Conservation (phyloP, 805 yeast species). For the Metschnikowia bowlesiae region DNA sequence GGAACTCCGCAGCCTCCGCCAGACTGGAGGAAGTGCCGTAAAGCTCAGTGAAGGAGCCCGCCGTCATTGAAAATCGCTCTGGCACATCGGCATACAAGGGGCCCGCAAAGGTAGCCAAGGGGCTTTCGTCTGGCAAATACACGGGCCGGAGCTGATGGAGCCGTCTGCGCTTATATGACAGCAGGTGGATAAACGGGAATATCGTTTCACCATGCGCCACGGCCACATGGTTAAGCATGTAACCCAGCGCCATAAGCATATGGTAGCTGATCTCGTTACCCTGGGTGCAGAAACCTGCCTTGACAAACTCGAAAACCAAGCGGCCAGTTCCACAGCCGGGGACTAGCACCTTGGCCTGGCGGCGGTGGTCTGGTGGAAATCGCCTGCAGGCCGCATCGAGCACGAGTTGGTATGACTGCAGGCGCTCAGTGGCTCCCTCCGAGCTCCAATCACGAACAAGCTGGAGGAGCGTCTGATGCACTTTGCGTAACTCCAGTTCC, state of each 20-base stretch:
- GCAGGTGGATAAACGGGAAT: conserved; percentile 53
- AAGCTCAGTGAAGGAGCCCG: conserved; percentile 68
- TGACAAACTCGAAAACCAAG: conserved; percentile 51
- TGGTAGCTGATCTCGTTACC: conserved; percentile 67
- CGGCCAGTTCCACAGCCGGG: conserved; percentile 69
- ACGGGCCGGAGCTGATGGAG: conserved; percentile 48
- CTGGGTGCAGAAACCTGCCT: conserved; percentile 54
- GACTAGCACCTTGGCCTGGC: conserved; percentile 42
- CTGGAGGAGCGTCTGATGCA: conserved; percentile 52
- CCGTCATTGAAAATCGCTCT: conserved; percentile 63
- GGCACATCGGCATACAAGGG: neutral
- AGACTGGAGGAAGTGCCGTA: conserved; percentile 45
- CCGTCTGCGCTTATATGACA: conserved; percentile 43
- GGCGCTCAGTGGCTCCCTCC: conserved; percentile 48
- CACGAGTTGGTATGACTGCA: conserved; percentile 34
- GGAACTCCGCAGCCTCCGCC: conserved; percentile 33
- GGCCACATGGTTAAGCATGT: conserved; percentile 45
- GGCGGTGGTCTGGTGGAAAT: conserved; percentile 38
- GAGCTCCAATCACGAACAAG: conserved; percentile 58
- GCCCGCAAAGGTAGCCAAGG: conserved; percentile 27
- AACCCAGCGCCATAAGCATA: conserved; percentile 56
- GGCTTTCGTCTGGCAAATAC: conserved; percentile 49
- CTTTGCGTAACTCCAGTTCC: conserved; percentile 50
- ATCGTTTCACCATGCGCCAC: conserved; percentile 38
- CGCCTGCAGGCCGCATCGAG: conserved; percentile 28